phyloP scores from a whole-genome alignment of 2,329 filamentous ascomycete species.

The Fusarium algeriense region DNA sequence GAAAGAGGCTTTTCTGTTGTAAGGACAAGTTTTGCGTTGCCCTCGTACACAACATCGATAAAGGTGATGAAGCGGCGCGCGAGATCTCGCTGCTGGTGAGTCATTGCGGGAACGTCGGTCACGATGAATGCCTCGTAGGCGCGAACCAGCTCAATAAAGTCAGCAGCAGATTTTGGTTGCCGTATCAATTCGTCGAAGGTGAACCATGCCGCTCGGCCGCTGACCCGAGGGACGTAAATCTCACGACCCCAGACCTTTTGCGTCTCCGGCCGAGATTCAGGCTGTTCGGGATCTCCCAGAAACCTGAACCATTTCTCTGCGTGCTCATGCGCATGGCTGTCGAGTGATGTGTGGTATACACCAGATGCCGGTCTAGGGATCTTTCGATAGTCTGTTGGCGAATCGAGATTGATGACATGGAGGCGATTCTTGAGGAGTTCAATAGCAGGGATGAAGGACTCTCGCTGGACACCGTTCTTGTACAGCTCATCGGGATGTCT shows the following conservation, averaged over 20 bases:
- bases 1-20: conserved; percentile 88
- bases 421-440: conserved; percentile 87
- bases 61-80: conserved; percentile 97
- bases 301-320: conserved; percentile 97
- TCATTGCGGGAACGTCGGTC: conserved; percentile 93
- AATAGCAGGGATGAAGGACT: conserved; percentile 96
- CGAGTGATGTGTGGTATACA: conserved; percentile 92
- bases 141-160: conserved; percentile 92
- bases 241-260: conserved; percentile 94
- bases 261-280: conserved; percentile 78
- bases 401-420: conserved; percentile 93
- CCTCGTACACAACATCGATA: conserved; percentile 95
- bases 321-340: conserved; percentile 80
- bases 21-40: conserved; percentile 91
- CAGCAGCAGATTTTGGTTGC: conserved; percentile 87
- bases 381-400: conserved; percentile 95
- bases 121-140: conserved; percentile 94
- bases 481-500: conserved; percentile 96
- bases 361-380: conserved; percentile 92
- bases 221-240: conserved; percentile 87
- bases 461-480: conserved; percentile 96
- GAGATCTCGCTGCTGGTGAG: conserved; percentile 83
- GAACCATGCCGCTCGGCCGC: conserved; percentile 89
- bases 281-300: conserved; percentile 84
- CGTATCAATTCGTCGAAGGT: conserved; percentile 94